These are phyloP conservation scores for Linum tenue DNA, from an alignment of 345 rosid genomes.

Conservation along the genomic window DNA sequence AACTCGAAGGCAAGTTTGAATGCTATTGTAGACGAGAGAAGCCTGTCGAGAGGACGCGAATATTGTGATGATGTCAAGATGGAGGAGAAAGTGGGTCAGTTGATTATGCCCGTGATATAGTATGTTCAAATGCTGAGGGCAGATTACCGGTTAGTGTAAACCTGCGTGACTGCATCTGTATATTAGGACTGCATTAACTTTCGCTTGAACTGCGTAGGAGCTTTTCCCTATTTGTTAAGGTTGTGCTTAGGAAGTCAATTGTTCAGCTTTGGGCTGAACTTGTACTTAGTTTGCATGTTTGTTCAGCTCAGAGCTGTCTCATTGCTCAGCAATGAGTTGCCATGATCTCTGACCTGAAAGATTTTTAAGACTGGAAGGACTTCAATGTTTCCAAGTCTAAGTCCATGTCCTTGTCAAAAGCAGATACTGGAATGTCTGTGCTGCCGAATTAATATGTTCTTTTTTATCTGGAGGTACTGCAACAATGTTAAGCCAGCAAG, in stretches of 20 bases:
- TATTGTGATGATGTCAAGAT: constrained; percentile 18
- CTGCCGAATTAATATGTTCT: constrained; percentile 8
- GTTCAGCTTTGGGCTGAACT: constrained; percentile 78
- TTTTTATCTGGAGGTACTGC: constrained; percentile 10
- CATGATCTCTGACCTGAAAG: constrained; percentile 16
- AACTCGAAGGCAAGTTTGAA: constrained; percentile 21
- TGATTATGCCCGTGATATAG: constrained; percentile 12
- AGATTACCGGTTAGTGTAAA: not conserved
- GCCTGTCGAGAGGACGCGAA: constrained; percentile 16
- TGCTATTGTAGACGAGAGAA: constrained; percentile 6
- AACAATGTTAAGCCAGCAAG: too few relatives aligned
- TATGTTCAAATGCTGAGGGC: not conserved
- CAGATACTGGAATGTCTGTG: constrained; percentile 8
- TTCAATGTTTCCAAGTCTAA: constrained; percentile 9
- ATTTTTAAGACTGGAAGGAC: constrained; percentile 1
- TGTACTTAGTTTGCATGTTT: constrained; percentile 20
- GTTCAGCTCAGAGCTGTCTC: constrained; percentile 10
- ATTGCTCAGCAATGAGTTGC: constrained; percentile 6
- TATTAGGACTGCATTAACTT: constrained; percentile 30
- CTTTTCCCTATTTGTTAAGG: constrained; percentile 17
- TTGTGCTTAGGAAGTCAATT: constrained; percentile 21
- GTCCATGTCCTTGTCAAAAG: constrained; percentile 7
- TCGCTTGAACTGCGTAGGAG: constrained; percentile 24
- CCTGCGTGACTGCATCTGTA: constrained; percentile 35
- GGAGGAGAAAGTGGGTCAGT: constrained; percentile 20